phyloP scores from a whole-genome alignment of 306 rosid species.

The Styphnolobium japonicum region DNA sequence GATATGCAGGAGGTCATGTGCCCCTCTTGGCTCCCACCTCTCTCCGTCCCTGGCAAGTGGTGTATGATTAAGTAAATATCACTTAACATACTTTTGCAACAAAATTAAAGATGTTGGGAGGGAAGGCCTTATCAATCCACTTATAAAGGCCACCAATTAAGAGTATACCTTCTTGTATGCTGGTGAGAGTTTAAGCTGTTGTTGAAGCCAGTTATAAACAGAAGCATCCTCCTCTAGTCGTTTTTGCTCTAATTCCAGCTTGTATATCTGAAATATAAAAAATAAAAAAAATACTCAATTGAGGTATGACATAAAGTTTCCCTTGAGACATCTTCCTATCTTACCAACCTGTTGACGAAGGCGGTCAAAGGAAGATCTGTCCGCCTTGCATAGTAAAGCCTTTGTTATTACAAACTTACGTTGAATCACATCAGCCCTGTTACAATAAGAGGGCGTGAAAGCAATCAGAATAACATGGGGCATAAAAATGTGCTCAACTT shows the following conservation, averaged over 20 bases:
- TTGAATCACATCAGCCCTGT: conserved; percentile 75
- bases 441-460: neutral
- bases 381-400: conserved; percentile 82
- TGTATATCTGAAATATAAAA: conserved; percentile 81
- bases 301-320: conserved; percentile 1
- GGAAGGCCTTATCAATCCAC: neutral
- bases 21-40: too few species aligned
- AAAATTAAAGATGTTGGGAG: neutral
- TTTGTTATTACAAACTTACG: conserved; percentile 79
- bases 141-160: neutral
- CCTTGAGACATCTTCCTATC: conserved; percentile 5
- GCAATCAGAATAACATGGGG: conserved; percentile 17
- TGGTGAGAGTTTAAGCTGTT: conserved; percentile 89
- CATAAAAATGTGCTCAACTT: neutral
- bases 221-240: conserved; percentile 87
- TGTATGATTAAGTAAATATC: neutral
- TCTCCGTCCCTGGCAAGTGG: neutral
- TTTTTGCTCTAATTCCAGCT: conserved; percentile 80
- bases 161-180: conserved; percentile 79
- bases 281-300: conserved; percentile 6
- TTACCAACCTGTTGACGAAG: conserved; percentile 77
- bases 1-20: too few species aligned
- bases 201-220: conserved; percentile 88
- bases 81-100: neutral
- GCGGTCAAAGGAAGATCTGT: conserved; percentile 79